Percentiles rank a stretch among this genome's conserved stretches.
These are phyloP conservation scores for Stachybotrys chlorohalonatus DNA, from an alignment of 2,329 filamentous ascomycete genomes.

Conservation along the genomic window DNA sequence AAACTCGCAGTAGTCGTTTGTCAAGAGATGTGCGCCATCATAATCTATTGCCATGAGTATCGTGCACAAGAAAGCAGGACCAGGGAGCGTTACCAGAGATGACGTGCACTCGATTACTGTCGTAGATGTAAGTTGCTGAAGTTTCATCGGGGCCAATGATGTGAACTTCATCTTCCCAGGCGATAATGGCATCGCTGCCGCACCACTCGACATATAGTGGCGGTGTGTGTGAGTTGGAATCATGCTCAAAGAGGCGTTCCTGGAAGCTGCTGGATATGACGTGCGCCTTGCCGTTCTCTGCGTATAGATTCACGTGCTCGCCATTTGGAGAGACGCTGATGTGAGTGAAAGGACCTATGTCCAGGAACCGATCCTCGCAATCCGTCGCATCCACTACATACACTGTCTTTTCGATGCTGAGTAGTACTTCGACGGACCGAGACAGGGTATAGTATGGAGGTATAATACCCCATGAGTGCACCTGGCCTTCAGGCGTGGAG, in stretches of 20 bases:
- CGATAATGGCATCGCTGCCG: slow-evolving; percentile 87
- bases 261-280: slow-evolving; percentile 95
- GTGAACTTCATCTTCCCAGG: slow-evolving; percentile 97
- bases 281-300: slow-evolving; percentile 74
- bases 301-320: slow-evolving; percentile 80
- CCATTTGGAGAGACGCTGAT: slow-evolving; percentile 88
- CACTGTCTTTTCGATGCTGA: slow-evolving; percentile 78
- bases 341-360: slow-evolving; percentile 87
- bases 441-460: slow-evolving; percentile 83
- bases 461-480: slow-evolving; percentile 84
- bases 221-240: slow-evolving; percentile 74
- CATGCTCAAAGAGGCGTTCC: slow-evolving; percentile 82
- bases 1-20: slow-evolving; percentile 94
- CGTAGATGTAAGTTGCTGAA: slow-evolving; percentile 74
- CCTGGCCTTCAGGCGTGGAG: slow-evolving; percentile 62
- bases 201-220: slow-evolving; percentile 94
- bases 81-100: slow-evolving; percentile 53
- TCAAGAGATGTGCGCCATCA: slow-evolving; percentile 84
- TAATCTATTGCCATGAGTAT: slow-evolving; percentile 32
- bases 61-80: too few species aligned
- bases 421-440: slow-evolving; percentile 81
- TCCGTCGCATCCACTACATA: slow-evolving; percentile 83
- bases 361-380: slow-evolving; percentile 81
- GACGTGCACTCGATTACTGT: slow-evolving; percentile 80
- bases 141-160: slow-evolving; percentile 79